Evolutionary conservation across 371 early-diverging fungal genomes (phyloP).

Genomic region (Mucor circinelloides): DNA sequence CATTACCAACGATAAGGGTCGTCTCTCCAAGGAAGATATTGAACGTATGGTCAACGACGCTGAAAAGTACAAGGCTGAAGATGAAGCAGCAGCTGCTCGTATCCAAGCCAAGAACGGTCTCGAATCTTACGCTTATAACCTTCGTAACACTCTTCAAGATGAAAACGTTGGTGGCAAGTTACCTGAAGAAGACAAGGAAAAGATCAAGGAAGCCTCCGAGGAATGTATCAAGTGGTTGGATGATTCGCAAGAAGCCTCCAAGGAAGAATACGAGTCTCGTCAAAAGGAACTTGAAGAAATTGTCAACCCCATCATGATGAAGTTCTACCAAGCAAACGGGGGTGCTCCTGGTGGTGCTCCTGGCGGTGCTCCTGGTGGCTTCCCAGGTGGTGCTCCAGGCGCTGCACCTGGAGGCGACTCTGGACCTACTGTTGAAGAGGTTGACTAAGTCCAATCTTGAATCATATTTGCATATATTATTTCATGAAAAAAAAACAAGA

Average conservation of each 20-base stretch:
- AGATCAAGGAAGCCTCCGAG: constrained; percentile 78
- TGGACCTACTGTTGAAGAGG: constrained; percentile 53
- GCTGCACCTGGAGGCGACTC: constrained; percentile 62
- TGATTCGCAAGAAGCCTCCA: constrained; percentile 80
- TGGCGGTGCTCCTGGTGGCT: constrained; percentile 62
- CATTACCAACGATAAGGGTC: constrained; percentile 92
- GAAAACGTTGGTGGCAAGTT: constrained; percentile 75
- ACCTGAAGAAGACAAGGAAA: constrained; percentile 70
- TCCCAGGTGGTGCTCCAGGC: constrained; percentile 80
- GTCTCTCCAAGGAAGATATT: constrained; percentile 84
- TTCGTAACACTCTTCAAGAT: constrained; percentile 81
- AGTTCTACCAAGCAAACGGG: constrained; percentile 61
- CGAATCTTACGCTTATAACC: constrained; percentile 86
- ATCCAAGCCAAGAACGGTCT: constrained; percentile 84
- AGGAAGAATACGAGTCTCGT: constrained; percentile 86
- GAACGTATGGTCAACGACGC: constrained; percentile 90
- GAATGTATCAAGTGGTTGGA: constrained; percentile 89
- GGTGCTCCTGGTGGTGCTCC: constrained; percentile 65
- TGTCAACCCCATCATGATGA: constrained; percentile 89
- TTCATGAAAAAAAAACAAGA: background rate
- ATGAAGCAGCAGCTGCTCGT: constrained; percentile 81
- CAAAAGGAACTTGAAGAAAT: constrained; percentile 88
- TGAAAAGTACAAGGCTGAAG: constrained; percentile 87
- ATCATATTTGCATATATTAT: background rate
- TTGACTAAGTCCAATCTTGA: constrained; percentile 36